Percentiles rank a stretch among this genome's conserved stretches.
Conservation (phyloP, 1,284 basidiomycete species). For the Apiotrichum sp. region DNA sequence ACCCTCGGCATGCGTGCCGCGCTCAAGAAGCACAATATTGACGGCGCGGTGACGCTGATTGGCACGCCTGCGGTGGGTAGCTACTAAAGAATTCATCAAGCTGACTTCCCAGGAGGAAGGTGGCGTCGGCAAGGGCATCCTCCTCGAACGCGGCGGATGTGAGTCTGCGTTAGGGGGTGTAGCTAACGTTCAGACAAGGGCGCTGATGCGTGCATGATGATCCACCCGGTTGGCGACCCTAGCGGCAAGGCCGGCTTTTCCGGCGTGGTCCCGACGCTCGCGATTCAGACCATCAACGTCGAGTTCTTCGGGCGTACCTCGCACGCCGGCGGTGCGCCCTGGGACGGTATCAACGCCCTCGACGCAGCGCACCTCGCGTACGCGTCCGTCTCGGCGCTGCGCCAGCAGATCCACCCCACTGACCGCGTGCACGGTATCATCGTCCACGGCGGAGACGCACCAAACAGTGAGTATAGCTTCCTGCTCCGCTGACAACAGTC, state of each 20-base stretch:
- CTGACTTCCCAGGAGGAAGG: constrained; percentile 55
- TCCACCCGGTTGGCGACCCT: constrained; percentile 16
- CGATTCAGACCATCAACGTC: constrained; percentile 24
- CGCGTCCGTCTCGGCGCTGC: constrained; percentile 62
- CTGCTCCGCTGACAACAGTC: constrained; percentile 30
- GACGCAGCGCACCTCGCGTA: constrained; percentile 79
- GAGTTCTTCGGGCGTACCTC: constrained; percentile 52
- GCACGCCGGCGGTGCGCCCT: constrained; percentile 56
- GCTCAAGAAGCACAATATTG: constrained; percentile 50
- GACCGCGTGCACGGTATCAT: constrained; percentile 14
- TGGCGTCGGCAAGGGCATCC: constrained; percentile 67
- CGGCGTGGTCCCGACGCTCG: constrained; percentile 24
- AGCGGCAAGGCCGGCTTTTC: constrained; percentile 5
- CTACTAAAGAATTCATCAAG: neutral
- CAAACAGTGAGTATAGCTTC: constrained; percentile 22
- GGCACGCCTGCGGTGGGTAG: constrained; percentile 64
- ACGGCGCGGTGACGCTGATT: constrained; percentile 68
- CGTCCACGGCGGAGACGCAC: constrained; percentile 56
- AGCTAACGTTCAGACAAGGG: constrained; percentile 13
- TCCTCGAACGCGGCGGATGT: constrained; percentile 71
- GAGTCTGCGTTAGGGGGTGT: constrained; percentile 44
- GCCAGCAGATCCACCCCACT: constrained; percentile 55
- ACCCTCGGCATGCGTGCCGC: constrained; percentile 31
- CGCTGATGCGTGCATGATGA: constrained; percentile 27
- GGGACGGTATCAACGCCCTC: constrained; percentile 74